Evolutionary conservation across 129 eudicot species (phyloP).

Genomic region (Artemisia annua): DNA sequence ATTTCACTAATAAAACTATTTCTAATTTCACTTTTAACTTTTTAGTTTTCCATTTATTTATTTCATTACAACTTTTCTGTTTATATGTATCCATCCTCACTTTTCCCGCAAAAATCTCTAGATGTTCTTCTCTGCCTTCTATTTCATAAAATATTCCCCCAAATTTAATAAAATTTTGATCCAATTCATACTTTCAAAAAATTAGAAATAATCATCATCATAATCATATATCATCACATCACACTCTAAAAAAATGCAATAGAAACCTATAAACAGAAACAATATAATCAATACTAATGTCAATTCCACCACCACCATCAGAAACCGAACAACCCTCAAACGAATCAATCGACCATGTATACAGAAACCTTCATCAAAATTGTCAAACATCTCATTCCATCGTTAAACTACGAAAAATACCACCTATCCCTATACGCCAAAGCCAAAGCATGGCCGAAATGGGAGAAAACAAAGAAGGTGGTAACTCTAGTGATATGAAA

Average conservation of each 20-base stretch:
- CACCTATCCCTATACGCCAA: conserved; percentile 65
- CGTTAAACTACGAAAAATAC: conserved; percentile 60
- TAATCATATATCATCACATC: conserved; percentile 2
- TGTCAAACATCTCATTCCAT: conserved; percentile 46
- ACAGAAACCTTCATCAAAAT: conserved; percentile 37
- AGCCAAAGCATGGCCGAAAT: conserved; percentile 34
- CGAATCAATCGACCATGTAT: conserved; percentile 41
- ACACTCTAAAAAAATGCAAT: conserved; percentile 20
- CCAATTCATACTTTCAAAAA: conserved; percentile 23
- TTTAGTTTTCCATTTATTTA: no score
- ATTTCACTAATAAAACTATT: no score
- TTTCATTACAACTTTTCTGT: no score
- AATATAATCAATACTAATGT: conserved; percentile 35
- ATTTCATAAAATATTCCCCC: conserved; percentile 22
- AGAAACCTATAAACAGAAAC: background rate
- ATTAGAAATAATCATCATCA: conserved; percentile 25
- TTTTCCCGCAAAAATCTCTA: conserved; percentile 63
- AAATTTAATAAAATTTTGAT: conserved; percentile 12
- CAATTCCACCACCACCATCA: conserved; percentile 38
- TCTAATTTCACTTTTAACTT: no score
- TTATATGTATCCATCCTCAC: conserved; percentile 2
- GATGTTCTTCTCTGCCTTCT: conserved; percentile 25
- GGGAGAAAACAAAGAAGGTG: conserved; percentile 30
- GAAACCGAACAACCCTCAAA: conserved; percentile 38
- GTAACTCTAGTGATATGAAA: conserved; percentile 14